Evolutionary conservation across 371 early-diverging fungal genomes (phyloP).

Genomic region (Syncephalastrum contaminatum): DNA sequence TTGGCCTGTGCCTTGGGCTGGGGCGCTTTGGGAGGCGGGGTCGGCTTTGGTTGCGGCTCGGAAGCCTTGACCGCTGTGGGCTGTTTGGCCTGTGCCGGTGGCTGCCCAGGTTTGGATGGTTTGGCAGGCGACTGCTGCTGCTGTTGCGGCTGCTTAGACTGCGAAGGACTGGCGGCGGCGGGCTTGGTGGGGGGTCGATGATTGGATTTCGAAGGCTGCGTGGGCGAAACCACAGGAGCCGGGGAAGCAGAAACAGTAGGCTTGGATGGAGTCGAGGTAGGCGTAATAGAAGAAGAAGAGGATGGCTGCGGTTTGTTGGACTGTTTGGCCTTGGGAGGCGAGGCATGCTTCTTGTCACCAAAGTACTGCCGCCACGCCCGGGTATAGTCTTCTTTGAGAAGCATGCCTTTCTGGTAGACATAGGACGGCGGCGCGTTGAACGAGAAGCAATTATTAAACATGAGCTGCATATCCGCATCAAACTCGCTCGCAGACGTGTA

Average conservation of each 20-base stretch:
- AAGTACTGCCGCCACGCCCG: constrained; percentile 49
- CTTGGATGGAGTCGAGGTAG: background rate
- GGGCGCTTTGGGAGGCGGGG: no score
- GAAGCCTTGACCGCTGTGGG: background rate
- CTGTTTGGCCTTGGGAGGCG: background rate
- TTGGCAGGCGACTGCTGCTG: background rate
- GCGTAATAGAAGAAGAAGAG: background rate
- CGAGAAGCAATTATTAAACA: constrained; percentile 53
- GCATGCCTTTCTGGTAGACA: constrained; percentile 68
- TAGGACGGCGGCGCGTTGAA: constrained; percentile 84
- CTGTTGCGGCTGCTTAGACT: background rate
- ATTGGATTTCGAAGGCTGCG: no score
- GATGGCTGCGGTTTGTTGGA: constrained; percentile 2
- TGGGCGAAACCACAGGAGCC: background rate
- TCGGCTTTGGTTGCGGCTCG: background rate
- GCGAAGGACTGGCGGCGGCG: background rate
- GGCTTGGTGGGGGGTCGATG: background rate
- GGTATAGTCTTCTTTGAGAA: constrained; percentile 62
- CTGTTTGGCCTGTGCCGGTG: background rate
- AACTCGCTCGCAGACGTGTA: constrained; percentile 47
- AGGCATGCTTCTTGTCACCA: constrained; percentile 20
- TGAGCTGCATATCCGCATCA: constrained; percentile 49
- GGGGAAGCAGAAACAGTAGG: background rate
- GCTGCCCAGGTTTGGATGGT: constrained; percentile 2
- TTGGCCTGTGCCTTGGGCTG: no score